Evolutionary conservation across 176 grass and related monocot genomes (phyloP), one percentile per base, ranked within the genome.

Genomic region (Ensete glaucum): DNA sequence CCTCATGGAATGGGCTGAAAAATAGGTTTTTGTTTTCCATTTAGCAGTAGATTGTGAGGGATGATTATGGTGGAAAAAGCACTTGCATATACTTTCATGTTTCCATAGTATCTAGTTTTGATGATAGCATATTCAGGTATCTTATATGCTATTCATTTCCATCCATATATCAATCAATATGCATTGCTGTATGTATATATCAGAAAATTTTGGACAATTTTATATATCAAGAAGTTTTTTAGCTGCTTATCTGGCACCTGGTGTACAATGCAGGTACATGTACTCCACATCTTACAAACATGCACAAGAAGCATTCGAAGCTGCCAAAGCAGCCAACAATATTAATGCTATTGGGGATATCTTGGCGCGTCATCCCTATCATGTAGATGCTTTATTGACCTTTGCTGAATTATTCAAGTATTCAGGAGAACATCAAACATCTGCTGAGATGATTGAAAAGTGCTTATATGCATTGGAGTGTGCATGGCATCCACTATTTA

Each of bases 321-420:
- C 65, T 78, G 95, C 90, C 73, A 98, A 91, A 80, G 80, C 86
- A 24, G 90, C 90, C 10, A 98, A 98, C 85, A 88, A 98, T 80
- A 81, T 98, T 80, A 98, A 98, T 87, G 76, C 86, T 66, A 98
- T 98, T 56, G 90, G 82, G 11, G 76, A 79, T 77, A 73, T 98
- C 73, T 83, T 98, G 75, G 86, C 67, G 55, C 84, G 78, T 65
- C 81, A 93, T 75, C 90, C 88, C 9, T 98, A 98, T 77, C 95
- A 98, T 69, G 76, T 89, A 53, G 95, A 98, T 78, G 89, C 95
- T 54, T 68, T 94, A 54, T 85, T 98, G 54, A 98, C 90, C 60
- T 98, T 98, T 89, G 90, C 90, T 29, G 95, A 98, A 59, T 79
- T 94, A 68, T 94, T 93, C 78, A 98, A 90, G 81, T 98, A 98